phyloP scores from a whole-genome alignment of 768 basidiomycete species.

The Chalciporus pseudorubinellus region DNA sequence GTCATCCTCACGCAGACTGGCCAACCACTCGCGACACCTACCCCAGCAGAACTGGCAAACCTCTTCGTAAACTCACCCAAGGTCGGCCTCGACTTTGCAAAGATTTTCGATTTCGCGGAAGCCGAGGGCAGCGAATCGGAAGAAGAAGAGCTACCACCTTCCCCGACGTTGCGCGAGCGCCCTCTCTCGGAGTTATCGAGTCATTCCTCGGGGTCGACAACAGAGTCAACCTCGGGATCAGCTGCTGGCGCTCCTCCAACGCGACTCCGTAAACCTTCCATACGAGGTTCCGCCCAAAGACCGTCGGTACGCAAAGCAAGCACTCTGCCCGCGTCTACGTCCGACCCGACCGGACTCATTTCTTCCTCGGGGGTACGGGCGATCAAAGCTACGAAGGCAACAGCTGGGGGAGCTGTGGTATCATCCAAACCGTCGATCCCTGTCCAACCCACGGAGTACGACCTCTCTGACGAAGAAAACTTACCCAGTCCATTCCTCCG shows the following conservation, averaged over 20 bases:
- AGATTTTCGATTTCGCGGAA: conserved; percentile 65
- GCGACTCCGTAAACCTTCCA: conserved; percentile 56
- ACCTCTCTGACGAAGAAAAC: conserved; percentile 77
- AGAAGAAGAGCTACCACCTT: conserved; percentile 39
- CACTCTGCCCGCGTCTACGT: conserved; percentile 37
- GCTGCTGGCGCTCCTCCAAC: conserved; percentile 38
- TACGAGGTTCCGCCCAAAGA: conserved; percentile 40
- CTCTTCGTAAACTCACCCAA: conserved; percentile 69
- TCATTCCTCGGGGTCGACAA: conserved; percentile 28
- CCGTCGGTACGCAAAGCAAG: conserved; percentile 22
- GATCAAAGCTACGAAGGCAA: conserved; percentile 18
- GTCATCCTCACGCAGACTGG: conserved; percentile 80
- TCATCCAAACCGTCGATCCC: conserved; percentile 19
- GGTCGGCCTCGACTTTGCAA: conserved; percentile 71
- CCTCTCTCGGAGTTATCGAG: conserved; percentile 27
- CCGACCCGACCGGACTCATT: conserved; percentile 38
- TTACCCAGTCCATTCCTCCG: conserved; percentile 83
- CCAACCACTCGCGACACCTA: conserved; percentile 68
- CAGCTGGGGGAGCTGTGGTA: not conserved
- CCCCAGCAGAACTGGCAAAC: conserved; percentile 60
- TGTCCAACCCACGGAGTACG: conserved; percentile 48
- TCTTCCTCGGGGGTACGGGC: conserved; percentile 17
- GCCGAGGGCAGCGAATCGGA: conserved; percentile 32
- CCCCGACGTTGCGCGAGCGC: conserved; percentile 47
- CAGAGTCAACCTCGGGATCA: conserved; percentile 19